Percentiles rank a stretch among this genome's conserved stretches.
These are phyloP conservation scores for Chimonanthus salicifolius DNA, from an alignment of 164 flowering plant genomes.

Conservation along the genomic window DNA sequence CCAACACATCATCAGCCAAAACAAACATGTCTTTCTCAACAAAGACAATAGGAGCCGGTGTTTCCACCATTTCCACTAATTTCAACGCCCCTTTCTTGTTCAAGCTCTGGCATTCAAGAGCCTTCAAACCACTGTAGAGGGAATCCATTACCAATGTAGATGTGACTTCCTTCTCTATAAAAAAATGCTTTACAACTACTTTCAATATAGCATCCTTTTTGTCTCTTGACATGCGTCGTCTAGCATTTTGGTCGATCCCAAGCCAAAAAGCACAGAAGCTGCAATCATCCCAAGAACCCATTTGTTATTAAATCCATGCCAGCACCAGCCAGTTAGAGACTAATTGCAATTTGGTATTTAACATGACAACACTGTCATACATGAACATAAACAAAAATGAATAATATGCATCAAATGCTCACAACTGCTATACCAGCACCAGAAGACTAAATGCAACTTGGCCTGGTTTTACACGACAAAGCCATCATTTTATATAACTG, in stretches of 20 bases:
- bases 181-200: constrained; percentile 82
- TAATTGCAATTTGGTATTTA: too few species aligned
- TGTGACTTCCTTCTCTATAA: constrained; percentile 94
- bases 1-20: constrained; percentile 80
- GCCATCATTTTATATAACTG: too few species aligned
- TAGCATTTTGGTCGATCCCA: constrained; percentile 65
- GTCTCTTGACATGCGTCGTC: constrained; percentile 82
- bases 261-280: constrained; percentile 88
- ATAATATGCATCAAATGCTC: too few species aligned
- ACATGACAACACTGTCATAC: too few species aligned
- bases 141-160: constrained; percentile 99
- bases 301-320: not conserved
- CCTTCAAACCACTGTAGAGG: constrained; percentile 89
- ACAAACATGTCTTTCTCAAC: constrained; percentile 84
- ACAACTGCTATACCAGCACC: too few species aligned
- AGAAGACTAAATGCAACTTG: not conserved
- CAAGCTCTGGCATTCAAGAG: constrained; percentile 71
- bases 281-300: constrained; percentile 41
- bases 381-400: too few species aligned
- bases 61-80: constrained; percentile 51
- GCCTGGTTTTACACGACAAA: not conserved
- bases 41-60: constrained; percentile 63
- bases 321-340: too few species aligned
- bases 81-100: constrained; percentile 36
- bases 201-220: constrained; percentile 72